These are phyloP conservation scores for Xylaria sp. DNA, from an alignment of 2,329 filamentous ascomycete species.

Conservation along the genomic window DNA sequence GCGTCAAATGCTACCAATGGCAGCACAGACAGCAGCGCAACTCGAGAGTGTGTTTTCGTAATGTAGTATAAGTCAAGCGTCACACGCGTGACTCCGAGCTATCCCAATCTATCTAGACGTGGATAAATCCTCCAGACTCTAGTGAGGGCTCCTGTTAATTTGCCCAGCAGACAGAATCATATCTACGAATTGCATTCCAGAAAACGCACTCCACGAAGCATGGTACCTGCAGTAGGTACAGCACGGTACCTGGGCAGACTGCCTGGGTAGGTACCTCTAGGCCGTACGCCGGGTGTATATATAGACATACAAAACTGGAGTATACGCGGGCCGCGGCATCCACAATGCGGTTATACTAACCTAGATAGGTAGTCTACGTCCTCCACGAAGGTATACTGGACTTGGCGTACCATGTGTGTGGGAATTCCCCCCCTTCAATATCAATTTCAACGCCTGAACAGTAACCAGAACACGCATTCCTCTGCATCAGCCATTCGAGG, in stretches of 20 bases:
- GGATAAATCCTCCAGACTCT: background rate
- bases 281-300: background rate
- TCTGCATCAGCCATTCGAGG: conserved; percentile 24
- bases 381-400: background rate
- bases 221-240: background rate
- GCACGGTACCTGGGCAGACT: background rate
- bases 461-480: conserved; percentile 23
- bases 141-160: background rate
- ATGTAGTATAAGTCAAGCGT: conserved; percentile 2
- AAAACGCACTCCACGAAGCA: background rate
- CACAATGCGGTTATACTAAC: conserved; percentile 14
- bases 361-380: conserved; percentile 6
- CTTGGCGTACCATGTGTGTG: conserved; percentile 29
- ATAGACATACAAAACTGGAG: conserved; percentile 2
- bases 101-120: background rate
- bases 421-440: conserved; percentile 32
- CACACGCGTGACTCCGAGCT: background rate
- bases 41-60: conserved; percentile 7
- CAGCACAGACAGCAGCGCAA: conserved; percentile 2
- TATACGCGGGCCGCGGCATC: conserved; percentile 10
- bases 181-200: background rate
- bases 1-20: conserved; percentile 30
- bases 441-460: conserved; percentile 18
- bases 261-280: background rate
- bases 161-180: background rate